These are phyloP conservation scores for Ogataea pini DNA, from an alignment of 805 yeast species.

Conservation along the genomic window DNA sequence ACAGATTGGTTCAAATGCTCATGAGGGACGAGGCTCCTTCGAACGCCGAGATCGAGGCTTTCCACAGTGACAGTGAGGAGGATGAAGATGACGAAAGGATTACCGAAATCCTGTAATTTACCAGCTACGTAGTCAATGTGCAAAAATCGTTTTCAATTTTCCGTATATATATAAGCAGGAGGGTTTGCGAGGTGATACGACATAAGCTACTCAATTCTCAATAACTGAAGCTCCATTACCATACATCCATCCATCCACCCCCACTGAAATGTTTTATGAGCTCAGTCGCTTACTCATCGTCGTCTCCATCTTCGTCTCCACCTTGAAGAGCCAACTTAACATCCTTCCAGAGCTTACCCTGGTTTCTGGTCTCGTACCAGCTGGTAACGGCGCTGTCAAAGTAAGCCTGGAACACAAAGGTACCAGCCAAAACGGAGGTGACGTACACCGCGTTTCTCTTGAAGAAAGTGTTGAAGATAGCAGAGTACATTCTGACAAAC, in stretches of 20 bases:
- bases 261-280: too few relatives aligned
- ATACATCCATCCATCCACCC: not conserved
- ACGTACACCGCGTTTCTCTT: constrained; percentile 92
- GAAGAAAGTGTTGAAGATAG: constrained; percentile 66
- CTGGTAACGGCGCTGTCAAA: constrained; percentile 66
- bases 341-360: constrained; percentile 85
- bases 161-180: not conserved
- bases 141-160: not conserved
- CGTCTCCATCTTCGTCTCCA: constrained; percentile 55
- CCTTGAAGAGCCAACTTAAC: constrained; percentile 61
- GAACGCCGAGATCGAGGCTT: constrained; percentile 46
- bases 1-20: constrained; percentile 82
- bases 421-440: constrained; percentile 76
- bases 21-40: constrained; percentile 83
- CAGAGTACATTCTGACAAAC: constrained; percentile 35
- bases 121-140: not conserved
- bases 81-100: constrained; percentile 54
- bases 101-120: constrained; percentile 49
- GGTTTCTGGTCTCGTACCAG: constrained; percentile 78
- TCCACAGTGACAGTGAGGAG: constrained; percentile 44
- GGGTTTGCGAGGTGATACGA: too few relatives aligned
- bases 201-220: too few relatives aligned
- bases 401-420: constrained; percentile 81
- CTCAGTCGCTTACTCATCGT: too few relatives aligned
- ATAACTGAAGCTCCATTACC: too few relatives aligned